Evolutionary conservation across 2,329 filamentous ascomycete genomes (phyloP), one percentile per base, ranked within the genome.

Genomic region (Trichophyton benhamiae): DNA sequence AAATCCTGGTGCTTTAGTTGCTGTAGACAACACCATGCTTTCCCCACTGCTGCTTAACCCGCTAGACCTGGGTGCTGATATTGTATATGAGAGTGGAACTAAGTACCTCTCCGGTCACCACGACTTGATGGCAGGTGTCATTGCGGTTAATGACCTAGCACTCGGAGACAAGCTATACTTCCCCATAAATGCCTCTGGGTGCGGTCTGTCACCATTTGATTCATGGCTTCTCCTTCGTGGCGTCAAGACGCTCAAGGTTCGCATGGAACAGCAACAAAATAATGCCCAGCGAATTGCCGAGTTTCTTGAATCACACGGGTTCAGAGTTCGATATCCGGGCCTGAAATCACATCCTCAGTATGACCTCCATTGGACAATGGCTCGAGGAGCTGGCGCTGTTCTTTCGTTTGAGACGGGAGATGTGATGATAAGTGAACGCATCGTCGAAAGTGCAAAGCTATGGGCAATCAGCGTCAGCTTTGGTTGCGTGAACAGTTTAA

Each of bases 11-110:
- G 88, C 89, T 27, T 79, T 97, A 46, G 91, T 99, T 15, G 85
- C 91, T 1, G 94, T 97, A 27, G 94, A 99, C 76, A 99, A 99
- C 79, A 99, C 94, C 62, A 99, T 99, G 94, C 86, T 99, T 66
- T 96, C 91, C 1, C 94, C 94, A 9, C 87, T 96, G 79, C 85
- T 99, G 6, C 87, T 87, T 70, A 97, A 96, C 76, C 94, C 94
- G 4, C 83, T 99, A 17, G 92, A 97, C 64, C 82, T 97, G 30
- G 94, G 95, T 62, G 91, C 92, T 15, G 94, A 99, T 70, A 88
- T 99, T 67, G 90, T 95, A 61, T 99, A 99, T 76, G 94, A 99
- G 78, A 95, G 89, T 27, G 94, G 94, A 61, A 99, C 94, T 25
- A 99, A 99, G 75, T 99, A 99, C 71, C 82, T 99, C 4, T 97